These are phyloP conservation scores for Pleurotus pulmonarius DNA, from an alignment of 768 basidiomycete species.

Conservation along the genomic window DNA sequence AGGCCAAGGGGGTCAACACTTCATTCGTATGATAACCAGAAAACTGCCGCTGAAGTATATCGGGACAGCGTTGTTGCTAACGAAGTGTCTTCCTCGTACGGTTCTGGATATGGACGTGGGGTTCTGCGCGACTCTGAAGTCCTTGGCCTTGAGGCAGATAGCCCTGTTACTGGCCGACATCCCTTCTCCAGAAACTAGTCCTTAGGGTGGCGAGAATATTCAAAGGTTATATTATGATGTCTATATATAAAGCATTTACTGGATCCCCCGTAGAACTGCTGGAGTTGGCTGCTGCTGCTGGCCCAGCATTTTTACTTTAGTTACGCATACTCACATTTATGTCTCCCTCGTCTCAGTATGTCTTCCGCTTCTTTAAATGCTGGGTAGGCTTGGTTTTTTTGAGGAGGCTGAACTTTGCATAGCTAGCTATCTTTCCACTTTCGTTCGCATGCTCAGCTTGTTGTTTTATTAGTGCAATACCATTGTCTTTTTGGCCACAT, in stretches of 20 bases:
- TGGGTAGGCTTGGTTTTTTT: not conserved
- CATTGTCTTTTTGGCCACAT: no score
- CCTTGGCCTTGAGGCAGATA: constrained; percentile 24
- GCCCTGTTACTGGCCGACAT: constrained; percentile 5
- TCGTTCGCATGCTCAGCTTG: not conserved
- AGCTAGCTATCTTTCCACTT: not conserved
- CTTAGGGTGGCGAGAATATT: not conserved
- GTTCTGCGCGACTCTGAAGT: constrained; percentile 30
- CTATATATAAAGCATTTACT: not conserved
- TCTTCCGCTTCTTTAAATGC: not conserved
- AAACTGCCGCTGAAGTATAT: constrained; percentile 12
- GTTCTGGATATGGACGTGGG: constrained; percentile 8
- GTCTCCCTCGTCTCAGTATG: not conserved
- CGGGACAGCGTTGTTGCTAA: constrained; percentile 20
- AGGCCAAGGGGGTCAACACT: not conserved
- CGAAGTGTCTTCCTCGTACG: not conserved
- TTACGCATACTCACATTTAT: not conserved
- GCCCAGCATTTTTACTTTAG: not conserved
- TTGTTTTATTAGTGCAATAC: not conserved
- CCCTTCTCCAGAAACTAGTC: not conserved
- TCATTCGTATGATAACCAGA: not conserved
- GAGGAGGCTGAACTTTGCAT: not conserved
- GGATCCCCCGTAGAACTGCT: not conserved
- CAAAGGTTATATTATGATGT: not conserved
- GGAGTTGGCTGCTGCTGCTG: not conserved